A percentile compares a stretch with the other conserved stretches of the same genome.
Evolutionary conservation across 2,329 filamentous ascomycete genomes (phyloP).

Genomic region (Arachnopeziza araneosa): DNA sequence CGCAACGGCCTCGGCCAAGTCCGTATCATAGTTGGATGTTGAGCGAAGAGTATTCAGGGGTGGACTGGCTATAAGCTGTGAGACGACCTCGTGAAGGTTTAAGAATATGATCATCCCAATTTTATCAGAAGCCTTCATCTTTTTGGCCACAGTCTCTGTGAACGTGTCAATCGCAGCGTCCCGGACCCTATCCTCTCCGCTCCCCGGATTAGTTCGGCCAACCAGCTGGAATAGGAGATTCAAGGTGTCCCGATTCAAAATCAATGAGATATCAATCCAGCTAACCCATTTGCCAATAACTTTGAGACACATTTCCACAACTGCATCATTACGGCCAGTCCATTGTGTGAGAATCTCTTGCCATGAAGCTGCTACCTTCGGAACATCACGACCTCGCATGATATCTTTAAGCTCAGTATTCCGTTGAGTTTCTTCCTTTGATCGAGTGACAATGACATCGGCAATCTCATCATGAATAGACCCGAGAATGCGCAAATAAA

Average conservation of each 20-base stretch:
- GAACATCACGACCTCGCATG: slow-evolving; percentile 78
- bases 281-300: slow-evolving; percentile 96
- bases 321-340: slow-evolving; percentile 56
- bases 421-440: slow-evolving; percentile 72
- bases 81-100: slow-evolving; percentile 78
- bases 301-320: slow-evolving; percentile 84
- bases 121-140: slow-evolving; percentile 93
- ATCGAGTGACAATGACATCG: slow-evolving; percentile 78
- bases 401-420: slow-evolving; percentile 90
- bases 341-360: slow-evolving; percentile 80
- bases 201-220: slow-evolving; percentile 59
- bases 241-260: slow-evolving; percentile 87
- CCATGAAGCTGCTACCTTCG: slow-evolving; percentile 85
- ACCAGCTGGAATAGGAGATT: slow-evolving; percentile 80
- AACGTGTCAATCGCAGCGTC: slow-evolving; percentile 92
- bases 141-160: slow-evolving; percentile 94
- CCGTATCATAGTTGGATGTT: slow-evolving; percentile 86
- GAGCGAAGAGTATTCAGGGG: slow-evolving; percentile 72
- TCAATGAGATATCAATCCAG: slow-evolving; percentile 94
- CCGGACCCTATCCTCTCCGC: slow-evolving; percentile 70
- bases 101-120: slow-evolving; percentile 89
- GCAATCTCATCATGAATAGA: slow-evolving; percentile 97
- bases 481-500: slow-evolving; percentile 83
- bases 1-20: slow-evolving; percentile 89
- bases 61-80: slow-evolving; percentile 78